These are phyloP conservation scores for Scheffersomyces coipomensis DNA, from an alignment of 805 yeast genomes.

Conservation along the genomic window DNA sequence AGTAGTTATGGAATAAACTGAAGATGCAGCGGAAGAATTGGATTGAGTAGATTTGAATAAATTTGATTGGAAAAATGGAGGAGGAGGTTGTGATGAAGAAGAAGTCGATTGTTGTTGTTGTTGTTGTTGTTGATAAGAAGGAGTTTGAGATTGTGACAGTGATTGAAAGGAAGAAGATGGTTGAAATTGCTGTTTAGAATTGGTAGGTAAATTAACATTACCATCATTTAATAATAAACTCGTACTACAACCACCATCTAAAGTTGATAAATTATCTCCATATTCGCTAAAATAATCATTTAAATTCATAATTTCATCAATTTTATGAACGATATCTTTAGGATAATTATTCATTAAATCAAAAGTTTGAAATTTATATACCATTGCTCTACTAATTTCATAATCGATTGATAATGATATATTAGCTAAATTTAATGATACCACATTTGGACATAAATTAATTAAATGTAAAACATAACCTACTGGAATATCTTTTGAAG, in stretches of 20 bases:
- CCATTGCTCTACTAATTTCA: conserved; percentile 39
- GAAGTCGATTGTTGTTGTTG: no score
- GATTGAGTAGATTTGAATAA: conserved; percentile 7
- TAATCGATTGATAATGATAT: conserved; percentile 69
- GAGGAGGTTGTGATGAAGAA: no score
- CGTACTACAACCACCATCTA: neutral
- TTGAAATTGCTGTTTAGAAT: neutral
- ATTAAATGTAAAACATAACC: conserved; percentile 73
- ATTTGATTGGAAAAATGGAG: no score
- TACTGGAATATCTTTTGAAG: conserved; percentile 73
- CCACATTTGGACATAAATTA: conserved; percentile 63
- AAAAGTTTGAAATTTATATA: conserved; percentile 34
- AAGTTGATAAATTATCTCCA: neutral
- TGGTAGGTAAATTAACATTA: neutral
- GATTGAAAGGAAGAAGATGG: neutral
- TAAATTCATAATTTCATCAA: conserved; percentile 20
- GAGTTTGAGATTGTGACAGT: neutral
- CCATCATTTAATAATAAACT: neutral
- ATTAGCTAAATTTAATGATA: conserved; percentile 54
- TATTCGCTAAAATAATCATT: conserved; percentile 1
- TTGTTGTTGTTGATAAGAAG: neutral
- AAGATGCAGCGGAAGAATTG: conserved; percentile 18
- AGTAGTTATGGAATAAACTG: conserved; percentile 23
- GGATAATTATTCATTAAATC: conserved; percentile 40
- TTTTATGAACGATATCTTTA: conserved; percentile 21